phyloP scores from a whole-genome alignment of 2,329 filamentous ascomycete genomes.

The Trichoderma cornu-damae region DNA sequence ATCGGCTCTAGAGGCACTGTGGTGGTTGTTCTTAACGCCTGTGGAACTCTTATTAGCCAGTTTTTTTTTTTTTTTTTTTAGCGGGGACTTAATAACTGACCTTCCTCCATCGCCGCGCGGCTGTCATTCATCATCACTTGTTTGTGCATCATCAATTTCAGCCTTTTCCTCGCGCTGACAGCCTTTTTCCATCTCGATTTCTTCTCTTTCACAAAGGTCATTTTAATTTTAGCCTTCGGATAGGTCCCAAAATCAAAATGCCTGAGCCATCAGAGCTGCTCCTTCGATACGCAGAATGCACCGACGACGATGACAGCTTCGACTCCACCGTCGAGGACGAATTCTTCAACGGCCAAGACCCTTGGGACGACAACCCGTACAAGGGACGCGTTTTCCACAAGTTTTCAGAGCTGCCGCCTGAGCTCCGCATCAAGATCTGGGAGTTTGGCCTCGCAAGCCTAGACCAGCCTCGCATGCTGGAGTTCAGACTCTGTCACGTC shows the following conservation, averaged over 20 bases:
- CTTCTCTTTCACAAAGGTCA: too few species aligned
- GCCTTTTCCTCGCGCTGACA: not conserved
- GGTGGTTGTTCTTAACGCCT: too few species aligned
- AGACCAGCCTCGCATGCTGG: conserved; percentile 23
- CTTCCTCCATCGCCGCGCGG: too few species aligned
- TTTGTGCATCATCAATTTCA: not conserved
- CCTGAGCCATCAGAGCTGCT: not conserved
- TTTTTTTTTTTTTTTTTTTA: too few species aligned
- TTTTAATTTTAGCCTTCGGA: too few species aligned
- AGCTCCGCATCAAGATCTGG: conserved; percentile 34
- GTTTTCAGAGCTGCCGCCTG: conserved; percentile 31
- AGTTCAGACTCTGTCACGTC: conserved; percentile 8
- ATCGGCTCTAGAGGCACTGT: too few species aligned
- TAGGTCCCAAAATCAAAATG: too few species aligned
- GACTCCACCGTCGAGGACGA: conserved; percentile 13
- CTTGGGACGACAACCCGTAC: conserved; percentile 7
- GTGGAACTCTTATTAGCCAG: too few species aligned
- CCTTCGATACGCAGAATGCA: conserved; percentile 1
- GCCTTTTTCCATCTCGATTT: not conserved
- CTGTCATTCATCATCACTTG: too few species aligned
- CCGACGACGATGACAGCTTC: conserved; percentile 2
- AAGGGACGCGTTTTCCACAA: conserved; percentile 22
- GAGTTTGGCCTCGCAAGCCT: conserved; percentile 31
- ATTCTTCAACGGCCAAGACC: conserved; percentile 13
- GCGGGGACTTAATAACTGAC: too few species aligned